These are phyloP conservation scores for Chlamydomonas incerta DNA, from an alignment of 139 green algal genomes.

Conservation along the genomic window DNA sequence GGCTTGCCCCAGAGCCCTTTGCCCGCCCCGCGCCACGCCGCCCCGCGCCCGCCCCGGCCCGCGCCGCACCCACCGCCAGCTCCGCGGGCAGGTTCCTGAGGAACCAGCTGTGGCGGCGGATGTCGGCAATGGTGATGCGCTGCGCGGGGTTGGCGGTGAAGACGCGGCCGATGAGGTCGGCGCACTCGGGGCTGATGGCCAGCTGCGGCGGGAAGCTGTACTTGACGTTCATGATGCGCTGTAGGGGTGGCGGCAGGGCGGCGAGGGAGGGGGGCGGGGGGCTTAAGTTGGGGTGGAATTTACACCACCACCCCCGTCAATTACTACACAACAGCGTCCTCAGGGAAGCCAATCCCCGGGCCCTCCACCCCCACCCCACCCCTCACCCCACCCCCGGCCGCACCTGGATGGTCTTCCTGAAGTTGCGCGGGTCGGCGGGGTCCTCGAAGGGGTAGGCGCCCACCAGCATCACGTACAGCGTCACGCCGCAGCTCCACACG, in stretches of 20 bases:
- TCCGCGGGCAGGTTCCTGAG: constrained; percentile 90
- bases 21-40: no score
- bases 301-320: no score
- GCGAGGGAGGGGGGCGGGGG: background rate
- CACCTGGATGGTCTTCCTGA: constrained; percentile 97
- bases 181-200: constrained; percentile 83
- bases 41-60: background rate
- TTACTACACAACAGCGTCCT: no score
- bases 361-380: background rate
- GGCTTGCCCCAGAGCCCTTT: no score
- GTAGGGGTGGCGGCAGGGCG: constrained; percentile 12
- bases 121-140: constrained; percentile 87
- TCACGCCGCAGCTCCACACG: constrained; percentile 98
- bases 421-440: constrained; percentile 93
- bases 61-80: constrained; percentile 69
- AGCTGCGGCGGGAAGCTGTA: constrained; percentile 86
- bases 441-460: constrained; percentile 99
- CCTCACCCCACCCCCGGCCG: background rate
- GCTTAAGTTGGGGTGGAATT: background rate
- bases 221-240: constrained; percentile 93
- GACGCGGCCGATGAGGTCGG: constrained; percentile 89
- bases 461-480: constrained; percentile 99
- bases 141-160: constrained; percentile 85
- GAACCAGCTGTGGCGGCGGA: constrained; percentile 96
- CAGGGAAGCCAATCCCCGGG: background rate